Base-by-base conservation (phyloP, 768 basidiomycete species). In the Sporobolomyces phaffii region DNA sequence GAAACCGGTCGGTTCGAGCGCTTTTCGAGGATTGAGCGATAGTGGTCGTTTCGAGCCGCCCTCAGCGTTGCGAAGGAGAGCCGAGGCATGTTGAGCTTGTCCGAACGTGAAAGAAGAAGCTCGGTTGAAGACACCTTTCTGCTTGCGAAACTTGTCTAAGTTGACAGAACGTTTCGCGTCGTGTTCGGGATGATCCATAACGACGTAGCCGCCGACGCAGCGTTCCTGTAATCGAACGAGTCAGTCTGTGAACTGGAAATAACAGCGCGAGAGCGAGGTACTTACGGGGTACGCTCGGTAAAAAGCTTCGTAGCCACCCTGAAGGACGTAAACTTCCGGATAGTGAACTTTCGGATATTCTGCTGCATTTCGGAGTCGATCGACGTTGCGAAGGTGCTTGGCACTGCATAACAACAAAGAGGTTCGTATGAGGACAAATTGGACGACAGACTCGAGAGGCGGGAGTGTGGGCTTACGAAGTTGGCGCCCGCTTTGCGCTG, bases 261-360 rank as follows among this genome's bases (percentile, higher is more conserved):
- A 14, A 3, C 28, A 7, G 28, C 18, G 8, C 20, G 14, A 13
- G 13, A 26, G 29, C 6, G 20, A 24, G 40, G 9, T 26, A 77
- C 79, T 33, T 52, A 81, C 76, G 3, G 84, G 80, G 57, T 84
- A 87, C 28, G 81, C 78, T 72, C 86, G 84, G 80, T 83, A 96
- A 80, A 91, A 98, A 47, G 85, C 83, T 72, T 86, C 90, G 78
- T 97, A 99, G 17, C 96, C 96, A 41, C 96, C 96, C 79, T 96
- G 90, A 11, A 99, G 84, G 73, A 99, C 84, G 80, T 98, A 99
- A 22, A 98, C 84, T 79, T 99, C 96, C 0, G 96, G 96, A 76
- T 90, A 99, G 78, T 90, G 88, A 45, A 97, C 86, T 76, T 84
- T 88, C 6, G 96, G 96, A 77, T 99, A 99, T 65, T 89, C 87